A percentile compares a stretch with the other conserved stretches of the same genome.
phyloP scores from a whole-genome alignment of 2,329 filamentous ascomycete species.

The Fonsecaea pedrosoi region DNA sequence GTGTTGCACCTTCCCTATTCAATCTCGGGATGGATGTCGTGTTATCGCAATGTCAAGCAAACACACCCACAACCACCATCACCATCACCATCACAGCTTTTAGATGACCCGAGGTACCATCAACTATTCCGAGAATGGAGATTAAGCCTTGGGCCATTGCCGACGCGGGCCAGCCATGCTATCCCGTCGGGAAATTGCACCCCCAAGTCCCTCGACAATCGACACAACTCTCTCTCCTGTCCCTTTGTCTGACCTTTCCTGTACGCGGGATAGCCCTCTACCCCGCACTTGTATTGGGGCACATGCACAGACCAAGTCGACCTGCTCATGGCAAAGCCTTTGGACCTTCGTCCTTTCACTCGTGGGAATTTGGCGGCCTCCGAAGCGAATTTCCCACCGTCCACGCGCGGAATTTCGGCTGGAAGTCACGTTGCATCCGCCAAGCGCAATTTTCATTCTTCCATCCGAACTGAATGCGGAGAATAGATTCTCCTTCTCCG shows the following conservation, averaged over 20 bases:
- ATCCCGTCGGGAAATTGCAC: neutral
- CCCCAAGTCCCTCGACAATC: neutral
- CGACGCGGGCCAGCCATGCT: neutral
- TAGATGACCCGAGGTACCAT: neutral
- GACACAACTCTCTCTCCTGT: neutral
- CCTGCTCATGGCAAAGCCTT: constrained; percentile 1
- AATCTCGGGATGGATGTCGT: neutral
- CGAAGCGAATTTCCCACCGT: constrained; percentile 10
- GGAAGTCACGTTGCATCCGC: constrained; percentile 4
- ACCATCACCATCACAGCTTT: neutral
- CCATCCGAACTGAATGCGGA: constrained; percentile 3
- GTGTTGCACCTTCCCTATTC: constrained; percentile 18
- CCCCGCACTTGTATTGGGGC: constrained; percentile 27
- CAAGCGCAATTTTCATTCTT: constrained; percentile 4
- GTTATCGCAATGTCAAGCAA: constrained; percentile 4
- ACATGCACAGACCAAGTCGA: neutral
- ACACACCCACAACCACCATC: neutral
- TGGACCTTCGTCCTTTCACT: constrained; percentile 14
- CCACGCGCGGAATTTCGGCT: constrained; percentile 13
- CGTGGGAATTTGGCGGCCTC: constrained; percentile 19
- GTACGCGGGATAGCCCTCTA: constrained; percentile 34
- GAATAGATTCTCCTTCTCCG: constrained; percentile 21
- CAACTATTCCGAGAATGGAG: neutral
- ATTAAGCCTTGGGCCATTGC: neutral
- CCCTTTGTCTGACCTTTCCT: constrained; percentile 19